Conservation (phyloP, 73 alveolate species). For the Tetrahymena elliotti region DNA sequence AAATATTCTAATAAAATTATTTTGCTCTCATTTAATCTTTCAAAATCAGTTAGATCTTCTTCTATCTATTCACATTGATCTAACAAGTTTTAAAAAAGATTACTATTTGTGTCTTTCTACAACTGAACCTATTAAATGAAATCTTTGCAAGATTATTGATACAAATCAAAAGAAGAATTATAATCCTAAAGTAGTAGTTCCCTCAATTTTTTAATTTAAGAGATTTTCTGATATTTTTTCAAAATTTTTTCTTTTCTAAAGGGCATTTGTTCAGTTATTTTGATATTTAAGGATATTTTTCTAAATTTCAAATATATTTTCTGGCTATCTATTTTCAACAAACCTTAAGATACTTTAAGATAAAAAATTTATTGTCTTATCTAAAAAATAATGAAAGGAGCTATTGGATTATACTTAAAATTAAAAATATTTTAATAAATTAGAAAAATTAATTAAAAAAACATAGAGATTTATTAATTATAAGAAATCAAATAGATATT, state of each 20-base stretch:
- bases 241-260: neutral
- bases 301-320: too few species aligned
- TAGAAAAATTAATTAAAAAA: too few species aligned
- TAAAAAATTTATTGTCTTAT: too few species aligned
- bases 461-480: too few species aligned
- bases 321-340: too few species aligned
- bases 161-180: neutral
- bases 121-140: neutral
- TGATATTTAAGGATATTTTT: too few species aligned
- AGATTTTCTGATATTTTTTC: neutral
- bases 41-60: neutral
- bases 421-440: too few species aligned
- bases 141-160: neutral
- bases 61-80: neutral
- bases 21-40: neutral
- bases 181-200: neutral
- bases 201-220: neutral
- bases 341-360: too few species aligned
- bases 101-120: neutral
- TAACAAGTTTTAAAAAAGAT: too few species aligned
- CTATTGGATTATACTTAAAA: too few species aligned
- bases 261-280: neutral
- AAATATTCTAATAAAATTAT: neutral
- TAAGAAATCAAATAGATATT: too few species aligned
- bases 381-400: too few species aligned